A percentile compares a stretch with the other conserved stretches of the same genome.
Conservation (phyloP, 2,329 filamentous ascomycete species). For the Colletotrichum sp. region DNA sequence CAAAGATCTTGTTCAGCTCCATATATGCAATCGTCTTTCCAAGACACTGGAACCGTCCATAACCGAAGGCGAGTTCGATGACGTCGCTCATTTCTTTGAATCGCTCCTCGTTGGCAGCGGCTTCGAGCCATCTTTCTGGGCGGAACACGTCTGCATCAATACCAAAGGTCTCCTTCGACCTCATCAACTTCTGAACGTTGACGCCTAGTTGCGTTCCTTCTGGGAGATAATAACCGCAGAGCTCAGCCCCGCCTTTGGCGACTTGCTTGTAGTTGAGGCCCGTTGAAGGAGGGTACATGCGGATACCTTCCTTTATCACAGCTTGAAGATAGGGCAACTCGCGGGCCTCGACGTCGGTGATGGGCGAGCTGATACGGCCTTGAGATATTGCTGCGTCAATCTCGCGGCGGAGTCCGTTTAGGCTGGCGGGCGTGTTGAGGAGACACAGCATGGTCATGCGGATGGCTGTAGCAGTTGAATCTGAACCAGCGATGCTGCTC, state of each 20-base stretch:
- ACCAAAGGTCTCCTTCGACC: constrained; percentile 47
- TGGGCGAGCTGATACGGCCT: constrained; percentile 23
- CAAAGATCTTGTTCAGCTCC: constrained; percentile 48
- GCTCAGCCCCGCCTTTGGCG: constrained; percentile 40
- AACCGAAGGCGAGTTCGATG: constrained; percentile 47
- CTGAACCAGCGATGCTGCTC: constrained; percentile 38
- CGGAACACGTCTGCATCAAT: constrained; percentile 47
- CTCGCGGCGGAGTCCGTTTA: constrained; percentile 51
- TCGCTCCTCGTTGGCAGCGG: constrained; percentile 33
- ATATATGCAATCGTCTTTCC: constrained; percentile 49
- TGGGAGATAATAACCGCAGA: constrained; percentile 40
- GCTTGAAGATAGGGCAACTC: constrained; percentile 52
- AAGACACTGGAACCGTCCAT: constrained; percentile 48
- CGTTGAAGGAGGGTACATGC: constrained; percentile 53
- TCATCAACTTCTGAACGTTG: constrained; percentile 41
- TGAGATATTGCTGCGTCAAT: constrained; percentile 38
- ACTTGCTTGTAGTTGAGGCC: constrained; percentile 56
- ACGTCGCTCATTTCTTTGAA: constrained; percentile 37
- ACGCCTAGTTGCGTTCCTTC: constrained; percentile 43
- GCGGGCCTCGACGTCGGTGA: constrained; percentile 38
- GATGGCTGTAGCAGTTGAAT: constrained; percentile 39
- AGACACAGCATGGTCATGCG: constrained; percentile 57
- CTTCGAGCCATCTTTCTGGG: constrained; percentile 53
- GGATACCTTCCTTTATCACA: constrained; percentile 56
- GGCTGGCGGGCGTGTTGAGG: constrained; percentile 51